These are phyloP conservation scores for Nothophytophthora sp. DNA, from an alignment of 352 stramenopile species.

Conservation along the genomic window DNA sequence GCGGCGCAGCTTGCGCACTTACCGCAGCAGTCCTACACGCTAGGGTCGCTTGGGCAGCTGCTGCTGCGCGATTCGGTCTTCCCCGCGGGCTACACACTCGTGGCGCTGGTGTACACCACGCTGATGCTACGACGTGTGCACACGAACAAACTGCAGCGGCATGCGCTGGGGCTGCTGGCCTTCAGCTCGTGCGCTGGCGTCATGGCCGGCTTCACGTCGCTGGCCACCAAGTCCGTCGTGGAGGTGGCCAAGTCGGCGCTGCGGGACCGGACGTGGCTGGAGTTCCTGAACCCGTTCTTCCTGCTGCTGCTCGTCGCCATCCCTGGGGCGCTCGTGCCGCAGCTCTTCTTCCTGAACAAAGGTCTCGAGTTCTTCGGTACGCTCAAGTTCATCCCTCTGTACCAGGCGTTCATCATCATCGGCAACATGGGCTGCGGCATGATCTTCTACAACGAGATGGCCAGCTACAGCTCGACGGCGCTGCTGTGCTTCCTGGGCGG, in stretches of 20 bases:
- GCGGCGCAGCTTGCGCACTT: slow-evolving; percentile 50
- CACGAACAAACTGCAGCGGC: slow-evolving; percentile 48
- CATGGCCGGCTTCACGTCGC: slow-evolving; percentile 78
- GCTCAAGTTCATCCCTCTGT: slow-evolving; percentile 81
- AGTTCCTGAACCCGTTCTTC: slow-evolving; percentile 74
- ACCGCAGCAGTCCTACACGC: slow-evolving; percentile 51
- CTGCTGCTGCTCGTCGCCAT: slow-evolving; percentile 58
- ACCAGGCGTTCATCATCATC: slow-evolving; percentile 84
- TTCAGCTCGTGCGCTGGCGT: slow-evolving; percentile 76
- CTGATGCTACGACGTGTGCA: slow-evolving; percentile 61
- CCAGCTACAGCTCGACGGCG: slow-evolving; percentile 42
- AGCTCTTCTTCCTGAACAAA: slow-evolving; percentile 83
- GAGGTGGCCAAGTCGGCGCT: slow-evolving; percentile 63
- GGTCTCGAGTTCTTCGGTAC: slow-evolving; percentile 78
- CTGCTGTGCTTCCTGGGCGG: slow-evolving; percentile 53
- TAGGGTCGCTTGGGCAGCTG: slow-evolving; percentile 47
- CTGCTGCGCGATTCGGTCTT: slow-evolving; percentile 61
- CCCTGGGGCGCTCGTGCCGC: slow-evolving; percentile 56
- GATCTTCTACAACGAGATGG: slow-evolving; percentile 85
- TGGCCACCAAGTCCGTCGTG: slow-evolving; percentile 75
- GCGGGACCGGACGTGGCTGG: slow-evolving; percentile 31
- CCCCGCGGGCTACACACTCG: slow-evolving; percentile 51
- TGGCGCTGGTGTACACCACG: slow-evolving; percentile 46
- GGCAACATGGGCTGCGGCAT: slow-evolving; percentile 76
- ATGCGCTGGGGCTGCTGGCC: slow-evolving; percentile 53